A percentile compares a stretch with the other conserved stretches of the same genome.
These are phyloP conservation scores for Calocybe cyanea DNA, from an alignment of 768 basidiomycete species.

Conservation along the genomic window DNA sequence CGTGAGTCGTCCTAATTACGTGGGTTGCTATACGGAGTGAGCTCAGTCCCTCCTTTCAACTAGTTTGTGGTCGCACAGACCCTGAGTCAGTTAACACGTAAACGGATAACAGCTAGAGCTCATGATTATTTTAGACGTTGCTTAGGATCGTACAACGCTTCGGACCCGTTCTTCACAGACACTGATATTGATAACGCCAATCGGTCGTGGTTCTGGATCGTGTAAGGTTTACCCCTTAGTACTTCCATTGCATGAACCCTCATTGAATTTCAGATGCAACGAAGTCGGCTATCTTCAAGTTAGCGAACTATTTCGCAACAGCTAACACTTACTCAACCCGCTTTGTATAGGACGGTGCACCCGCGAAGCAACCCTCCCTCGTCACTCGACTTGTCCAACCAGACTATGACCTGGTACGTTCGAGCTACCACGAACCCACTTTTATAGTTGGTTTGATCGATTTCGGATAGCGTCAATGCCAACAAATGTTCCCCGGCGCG, in stretches of 20 bases:
- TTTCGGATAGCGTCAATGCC: constrained; percentile 55
- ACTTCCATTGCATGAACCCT: background rate
- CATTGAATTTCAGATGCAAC: constrained; percentile 47
- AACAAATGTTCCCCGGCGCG: constrained; percentile 57
- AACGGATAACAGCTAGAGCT: background rate
- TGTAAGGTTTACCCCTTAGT: constrained; percentile 31
- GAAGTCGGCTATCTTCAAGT: constrained; percentile 62
- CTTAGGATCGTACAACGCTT: constrained; percentile 38
- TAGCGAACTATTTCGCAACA: background rate
- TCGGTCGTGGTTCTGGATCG: constrained; percentile 72
- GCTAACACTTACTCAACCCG: background rate
- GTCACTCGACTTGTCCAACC: constrained; percentile 57
- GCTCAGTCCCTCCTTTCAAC: background rate
- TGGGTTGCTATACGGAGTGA: background rate
- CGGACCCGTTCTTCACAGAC: constrained; percentile 46
- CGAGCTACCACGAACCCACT: background rate
- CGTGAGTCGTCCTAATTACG: constrained; percentile 39
- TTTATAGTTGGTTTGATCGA: background rate
- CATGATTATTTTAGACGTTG: constrained; percentile 26
- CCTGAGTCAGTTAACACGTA: constrained; percentile 36
- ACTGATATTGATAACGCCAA: constrained; percentile 47
- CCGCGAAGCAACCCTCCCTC: constrained; percentile 33
- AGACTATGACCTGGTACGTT: constrained; percentile 46
- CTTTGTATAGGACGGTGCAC: constrained; percentile 37
- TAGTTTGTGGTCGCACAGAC: constrained; percentile 50